phyloP scores from a whole-genome alignment of 202 grass and related monocot genomes.

The Dendrocalamus latiflorus region DNA sequence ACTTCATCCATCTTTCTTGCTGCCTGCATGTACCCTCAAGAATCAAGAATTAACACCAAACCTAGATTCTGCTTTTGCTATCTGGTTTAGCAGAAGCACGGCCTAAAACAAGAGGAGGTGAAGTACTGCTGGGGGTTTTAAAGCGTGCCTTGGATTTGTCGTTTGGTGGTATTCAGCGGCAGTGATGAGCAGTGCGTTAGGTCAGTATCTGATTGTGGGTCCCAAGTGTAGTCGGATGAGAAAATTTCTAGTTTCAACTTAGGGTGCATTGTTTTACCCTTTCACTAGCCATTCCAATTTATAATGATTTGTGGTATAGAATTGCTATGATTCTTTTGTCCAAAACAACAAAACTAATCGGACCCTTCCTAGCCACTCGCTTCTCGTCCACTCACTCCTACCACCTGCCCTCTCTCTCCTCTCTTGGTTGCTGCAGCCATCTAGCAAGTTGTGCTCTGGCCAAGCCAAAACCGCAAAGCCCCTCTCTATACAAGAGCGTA shows the following conservation, averaged over 20 bases:
- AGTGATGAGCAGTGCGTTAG: neutral
- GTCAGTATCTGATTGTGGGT: neutral
- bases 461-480: too few relatives aligned
- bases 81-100: slow-evolving; percentile 2
- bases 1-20: slow-evolving; percentile 30
- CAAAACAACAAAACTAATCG: too few relatives aligned
- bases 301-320: too few relatives aligned
- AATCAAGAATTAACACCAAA: slow-evolving; percentile 9
- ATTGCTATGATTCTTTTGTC: too few relatives aligned
- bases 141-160: neutral
- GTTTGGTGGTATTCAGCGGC: neutral
- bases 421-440: too few relatives aligned
- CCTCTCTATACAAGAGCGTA: too few relatives aligned
- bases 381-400: too few relatives aligned
- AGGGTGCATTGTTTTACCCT: neutral
- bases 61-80: neutral
- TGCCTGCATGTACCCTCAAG: neutral
- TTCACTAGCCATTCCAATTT: too few relatives aligned
- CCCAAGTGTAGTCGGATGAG: neutral
- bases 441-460: too few relatives aligned
- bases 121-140: neutral
- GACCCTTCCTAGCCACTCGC: too few relatives aligned
- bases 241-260: neutral
- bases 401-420: too few relatives aligned
- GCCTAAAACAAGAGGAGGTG: slow-evolving; percentile 4